A percentile compares a stretch with the other conserved stretches of the same genome.
These are phyloP conservation scores for Russula foetens DNA, from an alignment of 768 basidiomycete genomes.

Conservation along the genomic window DNA sequence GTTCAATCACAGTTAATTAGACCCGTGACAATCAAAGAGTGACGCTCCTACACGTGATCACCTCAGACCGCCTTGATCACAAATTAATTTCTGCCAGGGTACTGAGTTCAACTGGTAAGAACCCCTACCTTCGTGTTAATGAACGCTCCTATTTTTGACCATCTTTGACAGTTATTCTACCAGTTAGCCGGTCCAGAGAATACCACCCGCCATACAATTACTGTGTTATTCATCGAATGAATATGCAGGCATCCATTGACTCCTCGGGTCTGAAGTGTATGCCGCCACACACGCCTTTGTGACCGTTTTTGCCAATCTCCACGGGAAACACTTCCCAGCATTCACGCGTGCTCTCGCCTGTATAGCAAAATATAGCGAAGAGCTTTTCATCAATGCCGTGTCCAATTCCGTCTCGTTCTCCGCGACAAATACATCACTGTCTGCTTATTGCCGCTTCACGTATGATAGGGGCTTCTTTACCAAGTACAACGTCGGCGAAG, in stretches of 20 bases:
- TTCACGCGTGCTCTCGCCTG: slow-evolving; percentile 70
- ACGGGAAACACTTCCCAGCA: slow-evolving; percentile 34
- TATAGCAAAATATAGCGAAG: slow-evolving; percentile 76
- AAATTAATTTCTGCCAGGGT: background rate
- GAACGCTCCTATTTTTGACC: background rate
- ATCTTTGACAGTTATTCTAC: background rate
- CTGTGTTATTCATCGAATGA: background rate
- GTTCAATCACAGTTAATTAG: background rate
- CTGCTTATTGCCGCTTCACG: slow-evolving; percentile 75
- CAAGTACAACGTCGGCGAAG: slow-evolving; percentile 42
- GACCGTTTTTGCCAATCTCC: background rate
- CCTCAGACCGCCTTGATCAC: background rate
- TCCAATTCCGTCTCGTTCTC: slow-evolving; percentile 55
- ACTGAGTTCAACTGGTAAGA: too few species aligned
- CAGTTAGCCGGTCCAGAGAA: background rate
- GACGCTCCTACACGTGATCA: background rate
- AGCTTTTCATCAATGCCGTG: slow-evolving; percentile 61
- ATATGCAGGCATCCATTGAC: slow-evolving; percentile 66
- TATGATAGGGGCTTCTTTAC: slow-evolving; percentile 64
- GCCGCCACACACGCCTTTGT: slow-evolving; percentile 8
- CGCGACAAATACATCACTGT: slow-evolving; percentile 70
- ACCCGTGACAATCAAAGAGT: background rate
- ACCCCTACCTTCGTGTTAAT: background rate
- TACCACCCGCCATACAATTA: background rate
- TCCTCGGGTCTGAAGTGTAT: slow-evolving; percentile 45